Conservation (phyloP, 257 asterid species). For the Nicotiana tomentosiformis region DNA sequence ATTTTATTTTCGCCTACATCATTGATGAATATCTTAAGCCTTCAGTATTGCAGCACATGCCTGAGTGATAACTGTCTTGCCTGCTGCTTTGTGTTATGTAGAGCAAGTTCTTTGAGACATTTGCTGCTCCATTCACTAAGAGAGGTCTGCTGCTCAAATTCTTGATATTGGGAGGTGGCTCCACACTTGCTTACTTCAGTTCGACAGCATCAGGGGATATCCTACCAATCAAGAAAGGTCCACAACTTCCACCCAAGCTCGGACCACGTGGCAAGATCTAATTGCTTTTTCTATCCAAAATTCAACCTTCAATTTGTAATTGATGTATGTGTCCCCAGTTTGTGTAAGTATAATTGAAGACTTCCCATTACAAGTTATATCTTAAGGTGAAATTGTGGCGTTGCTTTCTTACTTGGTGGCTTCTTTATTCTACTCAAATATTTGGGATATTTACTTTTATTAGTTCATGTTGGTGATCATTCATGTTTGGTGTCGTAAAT, state of each 20-base stretch:
- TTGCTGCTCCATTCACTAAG: constrained; percentile 96
- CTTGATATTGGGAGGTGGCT: constrained; percentile 85
- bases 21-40: background rate
- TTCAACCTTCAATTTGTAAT: constrained; percentile 15
- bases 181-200: constrained; percentile 72
- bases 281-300: background rate
- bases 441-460: background rate
- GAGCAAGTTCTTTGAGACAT: constrained; percentile 96
- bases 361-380: constrained; percentile 16
- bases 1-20: background rate
- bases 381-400: background rate
- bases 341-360: constrained; percentile 51
- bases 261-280: constrained; percentile 87
- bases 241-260: constrained; percentile 80
- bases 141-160: constrained; percentile 90
- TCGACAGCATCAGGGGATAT: constrained; percentile 84
- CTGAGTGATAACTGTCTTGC: background rate
- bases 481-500: background rate
- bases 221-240: constrained; percentile 86
- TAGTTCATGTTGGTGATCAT: background rate
- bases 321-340: constrained; percentile 29
- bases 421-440: background rate
- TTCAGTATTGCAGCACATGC: too few relatives aligned
- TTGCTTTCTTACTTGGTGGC: background rate
- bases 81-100: constrained; percentile 14